These are phyloP conservation scores for Parmales sp. DNA, from an alignment of 108 stramenopile species.

Conservation along the genomic window DNA sequence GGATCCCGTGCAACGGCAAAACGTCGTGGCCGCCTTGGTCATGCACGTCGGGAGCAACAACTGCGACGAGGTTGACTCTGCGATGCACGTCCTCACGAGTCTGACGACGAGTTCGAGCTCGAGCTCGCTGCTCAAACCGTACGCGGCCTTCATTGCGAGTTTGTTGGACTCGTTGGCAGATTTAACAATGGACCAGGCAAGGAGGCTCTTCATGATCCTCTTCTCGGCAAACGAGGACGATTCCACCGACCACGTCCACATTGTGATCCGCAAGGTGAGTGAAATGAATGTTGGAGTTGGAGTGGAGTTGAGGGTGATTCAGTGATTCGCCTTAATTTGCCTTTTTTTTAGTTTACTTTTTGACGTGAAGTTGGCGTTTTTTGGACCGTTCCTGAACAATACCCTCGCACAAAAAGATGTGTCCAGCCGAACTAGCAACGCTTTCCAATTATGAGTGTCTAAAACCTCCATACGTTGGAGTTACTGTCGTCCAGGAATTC, in stretches of 20 bases:
- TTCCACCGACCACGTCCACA: slow-evolving; percentile 29
- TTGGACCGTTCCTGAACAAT: no score
- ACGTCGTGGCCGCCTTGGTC: slow-evolving; percentile 19
- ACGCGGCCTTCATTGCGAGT: slow-evolving; percentile 27
- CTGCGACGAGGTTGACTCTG: slow-evolving; percentile 34
- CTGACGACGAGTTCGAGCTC: slow-evolving; percentile 8
- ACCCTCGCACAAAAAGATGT: no score
- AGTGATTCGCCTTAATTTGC: no score
- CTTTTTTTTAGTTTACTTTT: no score
- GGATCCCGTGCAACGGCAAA: slow-evolving; percentile 32
- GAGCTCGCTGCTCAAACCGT: slow-evolving; percentile 24
- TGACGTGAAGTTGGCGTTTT: no score
- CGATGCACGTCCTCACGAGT: slow-evolving; percentile 31
- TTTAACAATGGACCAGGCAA: slow-evolving; percentile 33
- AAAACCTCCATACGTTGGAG: no score
- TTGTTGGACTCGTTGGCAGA: slow-evolving; percentile 31
- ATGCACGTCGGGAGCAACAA: slow-evolving; percentile 28
- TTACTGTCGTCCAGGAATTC: no score
- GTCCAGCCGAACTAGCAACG: no score
- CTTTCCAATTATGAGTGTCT: no score
- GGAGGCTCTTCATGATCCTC: slow-evolving; percentile 30
- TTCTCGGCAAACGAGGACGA: slow-evolving; percentile 28
- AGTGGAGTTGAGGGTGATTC: no score
- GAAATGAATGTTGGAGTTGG: no score
- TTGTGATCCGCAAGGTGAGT: slow-evolving; percentile 39